Evolutionary conservation across 306 rosid genomes (phyloP).

Genomic region (Malus orientalis): DNA sequence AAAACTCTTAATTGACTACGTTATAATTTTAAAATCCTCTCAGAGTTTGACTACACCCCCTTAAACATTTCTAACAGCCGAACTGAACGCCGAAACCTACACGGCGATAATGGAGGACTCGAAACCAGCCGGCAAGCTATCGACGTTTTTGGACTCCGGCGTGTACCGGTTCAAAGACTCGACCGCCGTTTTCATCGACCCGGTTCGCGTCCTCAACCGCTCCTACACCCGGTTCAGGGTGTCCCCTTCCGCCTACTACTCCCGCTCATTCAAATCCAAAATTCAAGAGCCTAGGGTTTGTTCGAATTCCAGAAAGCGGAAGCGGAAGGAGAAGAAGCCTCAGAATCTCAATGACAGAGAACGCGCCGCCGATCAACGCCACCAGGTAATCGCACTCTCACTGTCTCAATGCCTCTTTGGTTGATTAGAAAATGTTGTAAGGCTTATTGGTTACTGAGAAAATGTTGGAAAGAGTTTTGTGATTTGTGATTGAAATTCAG

Average conservation of each 20-base stretch:
- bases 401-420: not conserved
- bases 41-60: too few relatives aligned
- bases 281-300: conserved; percentile 13
- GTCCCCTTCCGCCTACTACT: conserved; percentile 59
- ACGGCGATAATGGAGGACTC: conserved; percentile 23
- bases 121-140: conserved; percentile 8
- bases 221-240: conserved; percentile 55
- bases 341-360: conserved; percentile 62
- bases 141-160: conserved; percentile 45
- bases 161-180: conserved; percentile 39
- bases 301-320: conserved; percentile 40
- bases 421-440: too few relatives aligned
- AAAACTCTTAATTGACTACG: too few relatives aligned
- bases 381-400: conserved; percentile 37
- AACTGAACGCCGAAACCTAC: not conserved
- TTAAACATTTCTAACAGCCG: not conserved
- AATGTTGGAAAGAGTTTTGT: not conserved
- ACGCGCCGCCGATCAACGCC: conserved; percentile 60
- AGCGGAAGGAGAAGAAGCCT: conserved; percentile 34
- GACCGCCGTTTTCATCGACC: conserved; percentile 56
- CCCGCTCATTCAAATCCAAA: conserved; percentile 50
- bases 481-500: not conserved
- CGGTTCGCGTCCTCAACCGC: conserved; percentile 67
- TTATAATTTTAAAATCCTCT: too few relatives aligned
- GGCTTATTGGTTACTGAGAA: too few relatives aligned